Percentiles rank a stretch among this genome's conserved stretches.
Evolutionary conservation across 805 yeast genomes (phyloP).

Genomic region (Kluyveromyces siamensis): DNA sequence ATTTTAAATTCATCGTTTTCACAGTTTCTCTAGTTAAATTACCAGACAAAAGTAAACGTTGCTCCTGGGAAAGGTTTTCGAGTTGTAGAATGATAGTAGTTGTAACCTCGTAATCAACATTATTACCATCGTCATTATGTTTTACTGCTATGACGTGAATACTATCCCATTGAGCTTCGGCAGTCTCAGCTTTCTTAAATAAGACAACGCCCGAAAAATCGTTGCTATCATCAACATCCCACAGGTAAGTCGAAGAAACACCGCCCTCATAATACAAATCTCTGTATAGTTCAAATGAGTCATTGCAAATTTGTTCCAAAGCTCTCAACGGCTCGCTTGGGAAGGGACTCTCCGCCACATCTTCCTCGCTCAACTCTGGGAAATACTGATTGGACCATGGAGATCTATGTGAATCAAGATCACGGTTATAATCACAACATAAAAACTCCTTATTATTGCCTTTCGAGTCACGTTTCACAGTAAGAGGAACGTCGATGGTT

Average conservation of each 20-base stretch:
- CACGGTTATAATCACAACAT: constrained; percentile 91
- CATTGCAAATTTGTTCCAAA: constrained; percentile 75
- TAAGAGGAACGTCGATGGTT: constrained; percentile 78
- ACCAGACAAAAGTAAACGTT: constrained; percentile 56
- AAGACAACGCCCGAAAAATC: constrained; percentile 85
- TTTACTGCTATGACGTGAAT: constrained; percentile 83
- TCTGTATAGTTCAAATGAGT: constrained; percentile 84
- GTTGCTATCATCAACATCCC: constrained; percentile 63
- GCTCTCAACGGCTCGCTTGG: constrained; percentile 62
- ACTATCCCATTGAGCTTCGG: constrained; percentile 73
- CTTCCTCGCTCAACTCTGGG: constrained; percentile 33
- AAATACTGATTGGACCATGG: constrained; percentile 79
- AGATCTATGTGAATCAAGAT: constrained; percentile 83
- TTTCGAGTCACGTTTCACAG: constrained; percentile 23
- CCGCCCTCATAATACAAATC: constrained; percentile 97
- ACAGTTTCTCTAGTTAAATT: constrained; percentile 78
- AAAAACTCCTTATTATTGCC: constrained; percentile 50
- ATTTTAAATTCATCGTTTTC: constrained; percentile 34
- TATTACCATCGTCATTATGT: constrained; percentile 27
- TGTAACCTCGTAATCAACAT: constrained; percentile 60
- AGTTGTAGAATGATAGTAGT: constrained; percentile 81
- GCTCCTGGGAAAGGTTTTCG: constrained; percentile 25
- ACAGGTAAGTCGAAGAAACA: constrained; percentile 74
- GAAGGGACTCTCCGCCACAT: constrained; percentile 59
- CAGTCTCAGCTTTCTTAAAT: constrained; percentile 49